Percentiles rank a stretch among this genome's conserved stretches.
Conservation (phyloP, 2,329 filamentous ascomycete genomes). For the Trichoderma polysporum region DNA sequence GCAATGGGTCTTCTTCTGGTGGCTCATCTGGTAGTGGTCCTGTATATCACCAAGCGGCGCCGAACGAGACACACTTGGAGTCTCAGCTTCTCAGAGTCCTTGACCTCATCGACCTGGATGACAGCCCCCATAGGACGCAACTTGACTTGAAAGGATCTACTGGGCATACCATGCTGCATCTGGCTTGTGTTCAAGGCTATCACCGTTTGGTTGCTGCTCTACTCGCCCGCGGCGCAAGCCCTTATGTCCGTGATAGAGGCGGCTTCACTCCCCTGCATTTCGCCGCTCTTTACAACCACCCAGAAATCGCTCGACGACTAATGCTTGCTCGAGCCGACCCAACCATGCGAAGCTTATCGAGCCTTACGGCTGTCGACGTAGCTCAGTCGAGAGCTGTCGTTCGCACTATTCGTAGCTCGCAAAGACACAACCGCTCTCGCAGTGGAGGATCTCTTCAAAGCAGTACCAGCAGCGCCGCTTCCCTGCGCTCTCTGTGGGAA, state of each 20-base stretch:
- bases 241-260: constrained; percentile 71
- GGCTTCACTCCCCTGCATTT: constrained; percentile 83
- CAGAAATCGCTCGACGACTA: constrained; percentile 73
- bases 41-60: constrained; percentile 44
- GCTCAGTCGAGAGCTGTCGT: constrained; percentile 64
- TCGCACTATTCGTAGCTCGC: constrained; percentile 61
- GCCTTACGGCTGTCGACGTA: constrained; percentile 70
- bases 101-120: constrained; percentile 77
- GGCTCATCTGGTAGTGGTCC: constrained; percentile 44
- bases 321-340: constrained; percentile 73
- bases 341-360: constrained; percentile 65
- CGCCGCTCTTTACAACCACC: constrained; percentile 72
- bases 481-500: constrained; percentile 67
- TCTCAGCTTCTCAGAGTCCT: constrained; percentile 68
- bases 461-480: constrained; percentile 65
- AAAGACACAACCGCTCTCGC: constrained; percentile 63
- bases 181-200: constrained; percentile 73
- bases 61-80: constrained; percentile 59
- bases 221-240: constrained; percentile 73
- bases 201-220: constrained; percentile 74
- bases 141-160: constrained; percentile 65
- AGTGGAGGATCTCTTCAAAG: constrained; percentile 63
- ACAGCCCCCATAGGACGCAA: constrained; percentile 65
- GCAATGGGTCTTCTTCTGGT: constrained; percentile 42
- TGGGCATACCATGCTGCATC: constrained; percentile 78